These are phyloP conservation scores for Suhomyces wounanorum DNA, from an alignment of 1,139 yeast species.

Conservation along the genomic window DNA sequence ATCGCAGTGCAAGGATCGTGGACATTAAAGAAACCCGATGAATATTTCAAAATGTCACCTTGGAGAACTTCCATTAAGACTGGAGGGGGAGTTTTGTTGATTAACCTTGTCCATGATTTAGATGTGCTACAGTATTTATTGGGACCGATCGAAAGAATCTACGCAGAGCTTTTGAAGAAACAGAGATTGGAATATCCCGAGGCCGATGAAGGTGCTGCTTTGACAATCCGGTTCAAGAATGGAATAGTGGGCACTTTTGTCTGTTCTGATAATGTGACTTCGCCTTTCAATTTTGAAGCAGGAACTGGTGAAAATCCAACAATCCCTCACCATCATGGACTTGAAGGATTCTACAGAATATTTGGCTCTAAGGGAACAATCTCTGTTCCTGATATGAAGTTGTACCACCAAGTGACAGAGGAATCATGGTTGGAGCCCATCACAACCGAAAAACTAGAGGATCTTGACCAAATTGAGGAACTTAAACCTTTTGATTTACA, in stretches of 20 bases:
- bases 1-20: slow-evolving; percentile 45
- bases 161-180: slow-evolving; percentile 38
- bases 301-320: slow-evolving; percentile 48
- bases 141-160: slow-evolving; percentile 41
- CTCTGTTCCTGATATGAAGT: slow-evolving; percentile 39
- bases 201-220: slow-evolving; percentile 46
- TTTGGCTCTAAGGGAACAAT: slow-evolving; percentile 42
- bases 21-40: slow-evolving; percentile 37
- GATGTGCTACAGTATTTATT: slow-evolving; percentile 40
- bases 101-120: slow-evolving; percentile 44
- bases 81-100: slow-evolving; percentile 45
- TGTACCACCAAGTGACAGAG: slow-evolving; percentile 31
- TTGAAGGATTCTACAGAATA: slow-evolving; percentile 38
- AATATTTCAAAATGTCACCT: slow-evolving; percentile 33
- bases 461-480: slow-evolving; percentile 15
- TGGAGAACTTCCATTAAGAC: slow-evolving; percentile 37
- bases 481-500: slow-evolving; percentile 37
- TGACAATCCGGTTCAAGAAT: slow-evolving; percentile 33
- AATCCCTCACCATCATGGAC: slow-evolving; percentile 30
- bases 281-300: slow-evolving; percentile 43
- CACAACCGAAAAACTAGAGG: slow-evolving; percentile 16
- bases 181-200: slow-evolving; percentile 31
- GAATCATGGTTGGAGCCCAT: slow-evolving; percentile 27
- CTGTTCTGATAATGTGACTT: slow-evolving; percentile 41
- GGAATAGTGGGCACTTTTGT: slow-evolving; percentile 43